Evolutionary conservation across 768 basidiomycete species (phyloP).

Genomic region (Tricholoma sp.): DNA sequence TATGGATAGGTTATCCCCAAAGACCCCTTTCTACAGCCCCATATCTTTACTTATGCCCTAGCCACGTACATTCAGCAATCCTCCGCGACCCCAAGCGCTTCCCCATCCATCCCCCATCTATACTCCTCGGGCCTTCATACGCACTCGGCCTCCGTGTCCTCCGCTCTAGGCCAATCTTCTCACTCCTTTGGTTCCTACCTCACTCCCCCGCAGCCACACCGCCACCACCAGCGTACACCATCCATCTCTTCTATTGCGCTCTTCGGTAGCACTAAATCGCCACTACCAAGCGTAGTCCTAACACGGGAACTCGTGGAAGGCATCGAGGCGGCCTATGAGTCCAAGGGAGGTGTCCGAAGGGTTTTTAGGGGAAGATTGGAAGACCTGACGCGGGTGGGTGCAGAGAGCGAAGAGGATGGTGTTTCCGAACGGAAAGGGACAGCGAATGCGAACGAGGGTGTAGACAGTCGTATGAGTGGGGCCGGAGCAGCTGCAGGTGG

Average conservation of each 20-base stretch:
- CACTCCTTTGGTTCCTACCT: constrained; percentile 3
- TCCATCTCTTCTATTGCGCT: constrained; percentile 3
- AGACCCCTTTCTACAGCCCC: constrained; percentile 75
- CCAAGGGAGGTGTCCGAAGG: constrained; percentile 49
- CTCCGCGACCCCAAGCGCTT: not conserved
- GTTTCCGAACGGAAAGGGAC: not conserved
- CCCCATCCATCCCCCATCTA: constrained; percentile 17
- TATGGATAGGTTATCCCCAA: constrained; percentile 43
- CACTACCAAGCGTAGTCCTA: constrained; percentile 23
- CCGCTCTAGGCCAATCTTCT: constrained; percentile 10
- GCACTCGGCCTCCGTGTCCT: constrained; percentile 3
- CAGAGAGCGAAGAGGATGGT: not conserved
- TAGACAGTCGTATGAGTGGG: constrained; percentile 14
- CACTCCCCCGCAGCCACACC: constrained; percentile 5
- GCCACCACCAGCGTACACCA: constrained; percentile 5
- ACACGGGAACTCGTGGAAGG: constrained; percentile 41
- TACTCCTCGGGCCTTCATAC: not conserved
- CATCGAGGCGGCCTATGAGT: constrained; percentile 46
- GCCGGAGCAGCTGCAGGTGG: constrained; percentile 19
- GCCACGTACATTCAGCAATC: constrained; percentile 27
- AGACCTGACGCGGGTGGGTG: constrained; percentile 32
- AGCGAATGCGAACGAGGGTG: constrained; percentile 19
- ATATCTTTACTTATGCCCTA: constrained; percentile 49
- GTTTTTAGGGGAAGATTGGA: constrained; percentile 59
- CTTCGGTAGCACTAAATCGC: constrained; percentile 8